Evolutionary conservation across 2,329 filamentous ascomycete genomes (phyloP).

Genomic region (Pestalotiopsis sp.): DNA sequence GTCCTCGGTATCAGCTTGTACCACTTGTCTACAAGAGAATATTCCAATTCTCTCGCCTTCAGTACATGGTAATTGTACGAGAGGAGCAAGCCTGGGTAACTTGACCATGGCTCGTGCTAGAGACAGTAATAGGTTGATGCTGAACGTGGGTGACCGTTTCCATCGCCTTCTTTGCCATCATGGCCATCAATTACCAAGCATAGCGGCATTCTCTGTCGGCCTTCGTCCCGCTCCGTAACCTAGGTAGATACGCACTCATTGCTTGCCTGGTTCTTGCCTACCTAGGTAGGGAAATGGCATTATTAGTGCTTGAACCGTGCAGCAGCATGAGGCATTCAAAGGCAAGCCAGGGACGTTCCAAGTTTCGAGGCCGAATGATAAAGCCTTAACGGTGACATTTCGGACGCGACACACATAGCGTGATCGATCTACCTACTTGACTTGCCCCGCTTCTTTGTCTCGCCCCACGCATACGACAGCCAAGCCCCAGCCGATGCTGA

Average conservation of each 20-base stretch:
- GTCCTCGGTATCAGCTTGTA: too few species aligned
- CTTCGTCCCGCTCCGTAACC: too few species aligned
- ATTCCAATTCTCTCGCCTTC: too few species aligned
- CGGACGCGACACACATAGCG: background rate
- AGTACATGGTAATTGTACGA: too few species aligned
- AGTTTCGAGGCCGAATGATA: background rate
- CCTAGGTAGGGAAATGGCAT: too few species aligned
- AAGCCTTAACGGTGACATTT: background rate
- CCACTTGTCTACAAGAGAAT: too few species aligned
- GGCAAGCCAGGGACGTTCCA: background rate
- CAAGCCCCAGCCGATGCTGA: background rate
- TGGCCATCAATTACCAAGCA: conserved; percentile 3
- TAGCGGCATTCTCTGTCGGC: background rate
- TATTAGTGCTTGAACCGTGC: background rate
- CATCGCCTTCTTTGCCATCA: conserved; percentile 7
- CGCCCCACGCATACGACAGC: background rate
- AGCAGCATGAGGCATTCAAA: background rate
- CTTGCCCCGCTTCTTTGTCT: conserved; percentile 2
- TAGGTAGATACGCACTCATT: too few species aligned
- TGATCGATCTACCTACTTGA: background rate
- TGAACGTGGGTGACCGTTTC: background rate
- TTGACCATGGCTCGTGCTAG: background rate
- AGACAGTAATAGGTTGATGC: background rate
- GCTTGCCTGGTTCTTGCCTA: too few species aligned
- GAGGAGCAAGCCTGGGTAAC: background rate